Evolutionary conservation across 805 yeast genomes (phyloP).

Genomic region (Isabelozyma rhagii): DNA sequence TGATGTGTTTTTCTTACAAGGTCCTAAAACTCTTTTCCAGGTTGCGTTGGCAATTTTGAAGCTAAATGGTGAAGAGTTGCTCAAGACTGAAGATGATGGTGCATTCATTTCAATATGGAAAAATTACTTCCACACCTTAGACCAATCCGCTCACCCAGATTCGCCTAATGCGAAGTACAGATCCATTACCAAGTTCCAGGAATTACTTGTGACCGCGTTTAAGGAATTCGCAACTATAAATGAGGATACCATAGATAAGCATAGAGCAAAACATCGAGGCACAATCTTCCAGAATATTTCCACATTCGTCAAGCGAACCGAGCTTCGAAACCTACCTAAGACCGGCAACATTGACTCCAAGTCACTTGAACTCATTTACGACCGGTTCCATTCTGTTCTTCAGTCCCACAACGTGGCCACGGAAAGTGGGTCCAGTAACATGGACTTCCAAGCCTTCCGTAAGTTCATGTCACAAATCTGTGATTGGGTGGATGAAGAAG

Average conservation of each 20-base stretch:
- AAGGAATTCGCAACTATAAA: conserved; percentile 82
- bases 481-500: conserved; percentile 56
- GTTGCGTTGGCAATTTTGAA: conserved; percentile 89
- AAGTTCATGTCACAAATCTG: conserved; percentile 75
- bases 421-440: conserved; percentile 54
- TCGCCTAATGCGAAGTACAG: conserved; percentile 62
- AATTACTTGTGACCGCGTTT: conserved; percentile 85
- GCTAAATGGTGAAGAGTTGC: conserved; percentile 79
- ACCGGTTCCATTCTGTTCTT: conserved; percentile 74
- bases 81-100: conserved; percentile 87
- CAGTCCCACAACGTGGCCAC: conserved; percentile 51
- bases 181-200: conserved; percentile 81
- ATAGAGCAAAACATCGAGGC: conserved; percentile 68
- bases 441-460: conserved; percentile 71
- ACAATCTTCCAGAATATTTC: conserved; percentile 84
- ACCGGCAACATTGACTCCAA: conserved; percentile 56
- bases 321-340: conserved; percentile 80
- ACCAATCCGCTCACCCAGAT: conserved; percentile 74
- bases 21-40: conserved; percentile 85
- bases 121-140: conserved; percentile 73
- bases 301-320: conserved; percentile 86
- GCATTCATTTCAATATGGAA: conserved; percentile 82
- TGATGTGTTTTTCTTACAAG: conserved; percentile 87
- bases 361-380: conserved; percentile 72
- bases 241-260: conserved; percentile 67